phyloP scores from a whole-genome alignment of 768 basidiomycete genomes.

The Phaeolepiota aurea region DNA sequence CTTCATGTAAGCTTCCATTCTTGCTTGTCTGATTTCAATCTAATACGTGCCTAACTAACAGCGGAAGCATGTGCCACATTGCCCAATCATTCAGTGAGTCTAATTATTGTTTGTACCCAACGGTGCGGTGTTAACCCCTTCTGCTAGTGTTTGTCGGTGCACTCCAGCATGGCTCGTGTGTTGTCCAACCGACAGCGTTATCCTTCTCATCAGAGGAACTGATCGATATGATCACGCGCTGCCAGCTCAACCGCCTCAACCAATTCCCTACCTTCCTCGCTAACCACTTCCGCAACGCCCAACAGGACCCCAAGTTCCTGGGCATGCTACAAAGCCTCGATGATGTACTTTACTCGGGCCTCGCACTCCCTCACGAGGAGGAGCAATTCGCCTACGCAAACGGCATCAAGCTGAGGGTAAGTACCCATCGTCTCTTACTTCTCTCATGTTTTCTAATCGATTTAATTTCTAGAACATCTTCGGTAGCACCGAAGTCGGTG shows the following conservation, averaged over 20 bases:
- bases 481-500: conserved; percentile 76
- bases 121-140: not conserved
- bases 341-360: conserved; percentile 59
- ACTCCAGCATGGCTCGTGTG: conserved; percentile 66
- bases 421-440: conserved; percentile 16
- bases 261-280: conserved; percentile 69
- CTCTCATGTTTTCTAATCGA: conserved; percentile 7
- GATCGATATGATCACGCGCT: conserved; percentile 58
- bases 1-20: conserved; percentile 52
- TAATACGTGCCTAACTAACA: conserved; percentile 30
- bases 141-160: conserved; percentile 59
- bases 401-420: conserved; percentile 56
- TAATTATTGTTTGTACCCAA: not conserved
- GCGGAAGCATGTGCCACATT: conserved; percentile 82
- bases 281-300: conserved; percentile 52
- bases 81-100: conserved; percentile 67
- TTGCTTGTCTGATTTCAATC: conserved; percentile 12
- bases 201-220: conserved; percentile 64
- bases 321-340: conserved; percentile 45
- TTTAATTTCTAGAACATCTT: conserved; percentile 55
- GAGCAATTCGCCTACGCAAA: conserved; percentile 63
- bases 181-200: conserved; percentile 60
- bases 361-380: conserved; percentile 57
- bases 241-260: conserved; percentile 65
- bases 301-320: conserved; percentile 52